A percentile compares a stretch with the other conserved stretches of the same genome.
Conservation (phyloP, 2,329 filamentous ascomycete genomes). For the Fusarium dimerum region DNA sequence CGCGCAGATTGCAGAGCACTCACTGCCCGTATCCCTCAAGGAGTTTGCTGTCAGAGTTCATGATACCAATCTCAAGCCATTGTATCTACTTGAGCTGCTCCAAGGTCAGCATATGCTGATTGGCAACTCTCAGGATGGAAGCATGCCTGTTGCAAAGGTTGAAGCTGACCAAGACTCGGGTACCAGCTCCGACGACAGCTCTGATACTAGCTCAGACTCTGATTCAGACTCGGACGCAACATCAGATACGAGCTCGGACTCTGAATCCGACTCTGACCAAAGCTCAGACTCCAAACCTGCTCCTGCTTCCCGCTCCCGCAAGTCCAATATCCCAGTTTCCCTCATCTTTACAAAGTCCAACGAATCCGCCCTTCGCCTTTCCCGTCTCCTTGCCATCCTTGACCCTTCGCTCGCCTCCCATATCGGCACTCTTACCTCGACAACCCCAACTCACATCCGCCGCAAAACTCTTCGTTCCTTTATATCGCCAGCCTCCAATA, state of each 20-base stretch:
- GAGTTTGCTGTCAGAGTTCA: slow-evolving; percentile 70
- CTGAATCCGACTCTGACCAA: slow-evolving; percentile 36
- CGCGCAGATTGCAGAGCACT: slow-evolving; percentile 49
- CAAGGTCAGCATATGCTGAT: slow-evolving; percentile 51
- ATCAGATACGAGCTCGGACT: slow-evolving; percentile 34
- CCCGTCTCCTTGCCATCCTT: slow-evolving; percentile 72
- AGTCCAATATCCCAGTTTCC: slow-evolving; percentile 46
- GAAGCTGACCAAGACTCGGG: slow-evolving; percentile 39
- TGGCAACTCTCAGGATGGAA: slow-evolving; percentile 14
- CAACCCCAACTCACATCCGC: slow-evolving; percentile 70
- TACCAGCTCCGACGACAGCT: slow-evolving; percentile 26
- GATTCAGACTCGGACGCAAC: slow-evolving; percentile 25
- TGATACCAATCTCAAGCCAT: slow-evolving; percentile 72
- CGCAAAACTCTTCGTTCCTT: slow-evolving; percentile 70
- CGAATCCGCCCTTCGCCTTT: slow-evolving; percentile 83
- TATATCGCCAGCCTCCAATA: slow-evolving; percentile 61
- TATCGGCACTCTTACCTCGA: slow-evolving; percentile 74
- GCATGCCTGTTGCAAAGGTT: slow-evolving; percentile 15
- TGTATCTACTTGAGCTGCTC: slow-evolving; percentile 82
- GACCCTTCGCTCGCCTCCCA: slow-evolving; percentile 56
- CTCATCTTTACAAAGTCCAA: slow-evolving; percentile 92
- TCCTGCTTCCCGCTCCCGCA: slow-evolving; percentile 16
- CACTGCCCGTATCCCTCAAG: slow-evolving; percentile 61
- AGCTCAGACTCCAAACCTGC: slow-evolving; percentile 23
- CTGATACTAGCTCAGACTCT: slow-evolving; percentile 34